Conservation (phyloP, 768 basidiomycete species). For the Kwoniella sp. region DNA sequence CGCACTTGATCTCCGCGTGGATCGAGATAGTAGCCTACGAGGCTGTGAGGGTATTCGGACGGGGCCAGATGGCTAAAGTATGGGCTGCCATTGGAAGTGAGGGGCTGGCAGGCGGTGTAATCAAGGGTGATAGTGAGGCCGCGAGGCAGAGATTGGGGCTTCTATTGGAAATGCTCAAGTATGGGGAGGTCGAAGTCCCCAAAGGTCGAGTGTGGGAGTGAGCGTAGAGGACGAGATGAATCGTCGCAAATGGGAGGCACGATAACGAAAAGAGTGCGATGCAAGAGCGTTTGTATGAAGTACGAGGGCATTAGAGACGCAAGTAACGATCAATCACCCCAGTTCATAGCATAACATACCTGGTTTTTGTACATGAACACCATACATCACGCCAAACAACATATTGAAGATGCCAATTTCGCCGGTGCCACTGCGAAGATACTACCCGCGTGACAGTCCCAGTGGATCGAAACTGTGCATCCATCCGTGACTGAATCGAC, state of each 20-base stretch:
- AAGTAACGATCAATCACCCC: neutral
- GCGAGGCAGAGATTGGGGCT: conserved; percentile 34
- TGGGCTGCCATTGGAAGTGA: conserved; percentile 42
- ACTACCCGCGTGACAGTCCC: no score
- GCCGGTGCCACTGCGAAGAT: no score
- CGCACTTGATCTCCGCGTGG: conserved; percentile 40
- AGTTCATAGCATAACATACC: no score
- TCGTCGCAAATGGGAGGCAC: no score
- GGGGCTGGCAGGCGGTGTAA: conserved; percentile 33
- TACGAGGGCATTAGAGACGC: no score
- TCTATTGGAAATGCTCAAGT: conserved; percentile 22
- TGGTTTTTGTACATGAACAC: no score
- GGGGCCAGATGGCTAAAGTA: conserved; percentile 44
- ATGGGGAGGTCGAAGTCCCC: conserved; percentile 8
- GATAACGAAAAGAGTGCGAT: no score
- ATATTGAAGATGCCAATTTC: no score
- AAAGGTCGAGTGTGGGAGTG: conserved; percentile 22
- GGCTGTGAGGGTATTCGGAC: conserved; percentile 37
- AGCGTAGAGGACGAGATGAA: neutral
- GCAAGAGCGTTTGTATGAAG: neutral
- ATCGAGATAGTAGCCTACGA: conserved; percentile 39
- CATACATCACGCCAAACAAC: no score
- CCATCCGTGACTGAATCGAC: no score
- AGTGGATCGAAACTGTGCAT: no score
- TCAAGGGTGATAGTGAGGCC: conserved; percentile 40